Percentiles rank a stretch among this genome's conserved stretches.
Conservation (phyloP, 169 alveolate genomes). For the Plasmodium cynomolgi region DNA sequence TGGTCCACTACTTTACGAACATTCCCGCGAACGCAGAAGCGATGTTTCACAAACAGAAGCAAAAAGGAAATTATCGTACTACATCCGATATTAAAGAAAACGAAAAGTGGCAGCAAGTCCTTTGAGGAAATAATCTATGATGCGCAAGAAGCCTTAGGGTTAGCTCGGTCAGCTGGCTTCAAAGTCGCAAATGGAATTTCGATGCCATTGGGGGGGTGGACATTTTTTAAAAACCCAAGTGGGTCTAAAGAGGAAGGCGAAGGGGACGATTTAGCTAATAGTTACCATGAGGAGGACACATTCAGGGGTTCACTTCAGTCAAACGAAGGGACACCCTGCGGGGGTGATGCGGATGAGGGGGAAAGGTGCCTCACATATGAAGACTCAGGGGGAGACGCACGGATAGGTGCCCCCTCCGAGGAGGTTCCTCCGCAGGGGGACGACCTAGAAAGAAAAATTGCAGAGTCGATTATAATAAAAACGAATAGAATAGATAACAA, state of each 20-base stretch:
- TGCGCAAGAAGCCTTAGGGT: slow-evolving; percentile 74
- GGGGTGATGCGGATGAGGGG: neutral
- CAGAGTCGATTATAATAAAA: slow-evolving; percentile 64
- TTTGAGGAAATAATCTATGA: slow-evolving; percentile 52
- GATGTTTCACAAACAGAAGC: slow-evolving; percentile 11
- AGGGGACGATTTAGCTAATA: neutral
- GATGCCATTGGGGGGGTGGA: slow-evolving; percentile 74
- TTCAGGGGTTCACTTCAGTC: neutral
- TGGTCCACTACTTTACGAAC: neutral
- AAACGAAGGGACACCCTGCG: neutral
- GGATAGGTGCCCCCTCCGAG: neutral
- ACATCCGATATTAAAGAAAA: slow-evolving; percentile 45
- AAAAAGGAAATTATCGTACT: slow-evolving; percentile 71
- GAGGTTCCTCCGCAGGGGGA: slow-evolving; percentile 4
- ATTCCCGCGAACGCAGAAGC: neutral
- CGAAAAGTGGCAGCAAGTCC: slow-evolving; percentile 7
- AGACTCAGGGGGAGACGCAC: neutral
- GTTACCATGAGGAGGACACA: neutral
- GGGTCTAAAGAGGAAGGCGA: neutral
- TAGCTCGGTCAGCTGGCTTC: slow-evolving; percentile 71
- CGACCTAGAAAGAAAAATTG: slow-evolving; percentile 49
- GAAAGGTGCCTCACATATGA: neutral
- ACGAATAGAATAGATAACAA: slow-evolving; percentile 42
- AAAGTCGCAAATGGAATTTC: slow-evolving; percentile 67
- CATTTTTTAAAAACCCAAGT: neutral